phyloP scores from a whole-genome alignment of 75 land plant species.

The Larix kaempferi region DNA sequence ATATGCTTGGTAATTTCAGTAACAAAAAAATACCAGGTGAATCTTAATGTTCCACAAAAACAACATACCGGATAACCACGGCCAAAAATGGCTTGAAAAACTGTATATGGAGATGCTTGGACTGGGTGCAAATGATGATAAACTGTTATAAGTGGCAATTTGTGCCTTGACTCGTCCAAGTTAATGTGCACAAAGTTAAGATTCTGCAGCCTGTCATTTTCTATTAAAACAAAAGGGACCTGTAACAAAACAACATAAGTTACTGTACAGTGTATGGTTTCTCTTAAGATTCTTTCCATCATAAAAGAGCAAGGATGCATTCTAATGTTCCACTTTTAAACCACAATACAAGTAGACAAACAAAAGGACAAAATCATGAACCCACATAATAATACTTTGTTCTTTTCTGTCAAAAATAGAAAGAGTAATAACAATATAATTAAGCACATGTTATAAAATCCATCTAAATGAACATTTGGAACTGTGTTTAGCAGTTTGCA shows the following conservation, averaged over 20 bases:
- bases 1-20: background rate
- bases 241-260: slow-evolving; percentile 14
- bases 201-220: slow-evolving; percentile 24
- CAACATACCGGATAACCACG: slow-evolving; percentile 75
- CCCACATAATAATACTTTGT: background rate
- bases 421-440: background rate
- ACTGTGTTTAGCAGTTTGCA: no score
- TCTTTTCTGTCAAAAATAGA: background rate
- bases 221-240: slow-evolving; percentile 88
- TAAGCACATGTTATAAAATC: background rate
- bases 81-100: slow-evolving; percentile 82
- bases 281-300: background rate
- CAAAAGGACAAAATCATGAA: background rate
- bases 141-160: slow-evolving; percentile 73
- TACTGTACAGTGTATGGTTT: background rate
- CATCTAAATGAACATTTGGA: background rate
- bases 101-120: slow-evolving; percentile 59
- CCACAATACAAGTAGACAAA: background rate
- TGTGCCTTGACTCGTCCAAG: slow-evolving; percentile 66
- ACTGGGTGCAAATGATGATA: slow-evolving; percentile 78
- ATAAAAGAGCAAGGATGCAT: background rate
- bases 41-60: background rate
- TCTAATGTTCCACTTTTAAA: background rate
- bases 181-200: slow-evolving; percentile 53
- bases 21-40: background rate